Conservation (phyloP, 257 asterid species). For the Craterostigma plantagineum region DNA sequence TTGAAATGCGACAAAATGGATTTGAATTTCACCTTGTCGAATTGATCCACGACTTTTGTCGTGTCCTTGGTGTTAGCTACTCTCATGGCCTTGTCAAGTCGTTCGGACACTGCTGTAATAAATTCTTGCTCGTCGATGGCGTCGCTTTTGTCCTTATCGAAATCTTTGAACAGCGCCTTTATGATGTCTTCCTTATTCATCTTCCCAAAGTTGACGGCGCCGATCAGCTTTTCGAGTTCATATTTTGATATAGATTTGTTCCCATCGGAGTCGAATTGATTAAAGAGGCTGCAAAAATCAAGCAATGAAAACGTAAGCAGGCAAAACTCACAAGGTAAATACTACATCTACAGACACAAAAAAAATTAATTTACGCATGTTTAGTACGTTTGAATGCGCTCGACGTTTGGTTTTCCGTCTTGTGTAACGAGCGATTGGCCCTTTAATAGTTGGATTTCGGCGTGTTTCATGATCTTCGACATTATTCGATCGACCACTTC, state of each 20-base stretch:
- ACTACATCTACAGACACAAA: neutral
- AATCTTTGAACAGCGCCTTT: constrained; percentile 19
- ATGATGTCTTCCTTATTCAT: constrained; percentile 15
- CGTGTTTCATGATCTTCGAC: constrained; percentile 31
- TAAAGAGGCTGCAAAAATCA: constrained; percentile 26
- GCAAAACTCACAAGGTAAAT: neutral
- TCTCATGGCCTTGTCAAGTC: constrained; percentile 23
- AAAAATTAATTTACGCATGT: neutral
- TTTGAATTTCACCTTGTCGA: no score
- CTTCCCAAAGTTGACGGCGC: constrained; percentile 23
- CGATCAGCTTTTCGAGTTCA: constrained; percentile 23
- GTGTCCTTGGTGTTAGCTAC: constrained; percentile 8
- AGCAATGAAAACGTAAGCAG: neutral
- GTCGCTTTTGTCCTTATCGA: constrained; percentile 16
- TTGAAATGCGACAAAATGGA: no score
- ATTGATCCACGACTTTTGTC: no score
- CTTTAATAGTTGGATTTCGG: constrained; percentile 20
- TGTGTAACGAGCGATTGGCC: constrained; percentile 20
- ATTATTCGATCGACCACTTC: constrained; percentile 18
- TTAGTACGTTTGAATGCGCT: constrained; percentile 20
- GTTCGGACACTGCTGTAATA: constrained; percentile 14
- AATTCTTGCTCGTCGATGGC: constrained; percentile 26
- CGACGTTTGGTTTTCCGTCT: constrained; percentile 33
- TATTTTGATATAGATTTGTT: constrained; percentile 14
- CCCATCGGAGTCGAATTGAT: constrained; percentile 13